phyloP scores from a whole-genome alignment of 768 basidiomycete species.

The Podaxis sp. region DNA sequence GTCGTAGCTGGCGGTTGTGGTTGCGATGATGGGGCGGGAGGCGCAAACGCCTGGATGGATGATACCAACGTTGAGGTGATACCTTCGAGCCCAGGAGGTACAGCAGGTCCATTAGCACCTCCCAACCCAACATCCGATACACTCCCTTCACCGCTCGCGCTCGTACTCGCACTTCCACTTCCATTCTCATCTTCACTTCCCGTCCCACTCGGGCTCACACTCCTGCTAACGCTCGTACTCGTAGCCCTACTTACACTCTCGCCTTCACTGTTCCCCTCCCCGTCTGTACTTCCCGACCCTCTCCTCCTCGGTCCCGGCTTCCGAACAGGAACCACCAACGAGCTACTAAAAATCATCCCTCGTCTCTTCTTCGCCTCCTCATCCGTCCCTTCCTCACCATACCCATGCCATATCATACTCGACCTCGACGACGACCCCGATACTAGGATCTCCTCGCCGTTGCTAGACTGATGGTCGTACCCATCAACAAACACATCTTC shows the following conservation, averaged over 20 bases:
- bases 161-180: constrained; percentile 8
- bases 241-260: constrained; percentile 6
- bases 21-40: not conserved
- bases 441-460: not conserved
- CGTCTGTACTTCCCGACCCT: not conserved
- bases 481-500: not conserved
- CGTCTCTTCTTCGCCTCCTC: not conserved
- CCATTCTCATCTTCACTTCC: not conserved
- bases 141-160: not conserved
- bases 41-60: not conserved
- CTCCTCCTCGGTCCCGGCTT: not conserved
- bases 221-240: constrained; percentile 4
- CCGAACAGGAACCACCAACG: constrained; percentile 6
- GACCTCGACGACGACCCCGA: not conserved
- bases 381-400: not conserved
- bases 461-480: not conserved
- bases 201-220: constrained; percentile 10
- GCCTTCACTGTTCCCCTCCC: constrained; percentile 2
- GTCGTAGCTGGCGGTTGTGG: constrained; percentile 6
- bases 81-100: constrained; percentile 7
- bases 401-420: not conserved
- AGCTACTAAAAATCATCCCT: constrained; percentile 11
- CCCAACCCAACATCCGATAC: not conserved
- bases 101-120: not conserved
- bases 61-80: not conserved